These are phyloP conservation scores for Calonectria henricotiae DNA, from an alignment of 2,329 filamentous ascomycete genomes.

Conservation along the genomic window DNA sequence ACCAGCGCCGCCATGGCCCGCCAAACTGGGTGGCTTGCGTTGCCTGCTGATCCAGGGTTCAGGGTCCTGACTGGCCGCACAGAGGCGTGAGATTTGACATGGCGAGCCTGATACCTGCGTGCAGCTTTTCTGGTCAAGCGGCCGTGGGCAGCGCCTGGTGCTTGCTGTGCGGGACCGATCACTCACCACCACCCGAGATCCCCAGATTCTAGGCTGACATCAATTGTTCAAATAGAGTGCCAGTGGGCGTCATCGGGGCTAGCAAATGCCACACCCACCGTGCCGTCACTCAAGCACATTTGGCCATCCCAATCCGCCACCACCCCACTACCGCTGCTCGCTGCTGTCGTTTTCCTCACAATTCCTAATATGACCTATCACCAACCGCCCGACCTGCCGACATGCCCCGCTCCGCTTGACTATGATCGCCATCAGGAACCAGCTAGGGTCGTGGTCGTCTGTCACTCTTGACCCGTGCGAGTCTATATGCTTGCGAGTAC, in stretches of 20 bases:
- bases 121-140: background rate
- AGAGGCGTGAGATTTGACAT: background rate
- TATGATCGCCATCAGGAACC: slow-evolving; percentile 21
- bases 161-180: slow-evolving; percentile 14
- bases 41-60: slow-evolving; percentile 26
- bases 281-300: slow-evolving; percentile 9
- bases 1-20: slow-evolving; percentile 11
- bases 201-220: slow-evolving; percentile 24
- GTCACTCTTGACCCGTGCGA: slow-evolving; percentile 12
- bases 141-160: background rate
- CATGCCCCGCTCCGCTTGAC: slow-evolving; percentile 19
- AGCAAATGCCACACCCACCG: slow-evolving; percentile 22
- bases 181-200: slow-evolving; percentile 24
- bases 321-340: background rate
- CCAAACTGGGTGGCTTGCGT: slow-evolving; percentile 20
- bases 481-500: slow-evolving; percentile 11
- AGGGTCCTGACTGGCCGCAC: slow-evolving; percentile 17
- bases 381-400: slow-evolving; percentile 20
- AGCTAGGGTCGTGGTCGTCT: slow-evolving; percentile 29
- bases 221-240: slow-evolving; percentile 17
- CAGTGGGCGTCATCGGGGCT: slow-evolving; percentile 28
- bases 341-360: slow-evolving; percentile 16
- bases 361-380: slow-evolving; percentile 39
- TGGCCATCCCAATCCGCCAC: background rate
- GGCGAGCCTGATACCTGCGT: background rate